phyloP scores from a whole-genome alignment of 2,329 filamentous ascomycete species.

The Fusarium luffae region DNA sequence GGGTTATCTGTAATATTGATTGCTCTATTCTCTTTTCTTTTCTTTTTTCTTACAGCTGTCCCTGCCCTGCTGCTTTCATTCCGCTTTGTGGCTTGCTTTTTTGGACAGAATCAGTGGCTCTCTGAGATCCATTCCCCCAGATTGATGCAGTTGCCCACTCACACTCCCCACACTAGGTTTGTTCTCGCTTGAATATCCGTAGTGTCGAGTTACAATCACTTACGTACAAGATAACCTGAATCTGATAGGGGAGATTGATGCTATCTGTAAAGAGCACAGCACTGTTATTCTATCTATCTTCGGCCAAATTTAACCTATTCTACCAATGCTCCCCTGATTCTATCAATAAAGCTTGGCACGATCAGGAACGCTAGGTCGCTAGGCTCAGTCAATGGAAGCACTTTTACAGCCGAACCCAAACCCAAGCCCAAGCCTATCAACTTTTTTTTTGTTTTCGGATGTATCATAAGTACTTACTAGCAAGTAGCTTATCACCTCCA shows the following conservation, averaged over 20 bases:
- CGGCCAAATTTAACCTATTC: slow-evolving; percentile 5
- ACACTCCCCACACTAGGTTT: slow-evolving; percentile 21
- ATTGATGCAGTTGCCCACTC: slow-evolving; percentile 32
- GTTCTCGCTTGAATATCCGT: slow-evolving; percentile 8
- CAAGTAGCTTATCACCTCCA: slow-evolving; percentile 41
- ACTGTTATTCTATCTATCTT: neutral
- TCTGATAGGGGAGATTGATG: neutral
- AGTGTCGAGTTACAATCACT: slow-evolving; percentile 22
- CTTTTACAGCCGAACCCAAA: neutral
- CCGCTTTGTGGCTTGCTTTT: slow-evolving; percentile 26
- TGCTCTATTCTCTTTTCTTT: neutral
- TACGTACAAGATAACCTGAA: slow-evolving; percentile 13
- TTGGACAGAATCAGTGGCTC: slow-evolving; percentile 30
- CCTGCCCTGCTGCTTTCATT: slow-evolving; percentile 8
- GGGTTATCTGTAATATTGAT: neutral
- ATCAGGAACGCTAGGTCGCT: slow-evolving; percentile 11
- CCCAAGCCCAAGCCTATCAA: neutral
- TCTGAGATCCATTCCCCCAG: slow-evolving; percentile 29
- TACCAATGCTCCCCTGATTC: neutral
- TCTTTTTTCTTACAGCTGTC: slow-evolving; percentile 19
- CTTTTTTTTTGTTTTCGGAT: neutral
- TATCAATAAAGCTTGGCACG: slow-evolving; percentile 5
- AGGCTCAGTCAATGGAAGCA: slow-evolving; percentile 2
- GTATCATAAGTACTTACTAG: slow-evolving; percentile 19
- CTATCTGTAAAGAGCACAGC: neutral